Evolutionary conservation across 2,329 filamentous ascomycete species (phyloP), one percentile per base, ranked within the genome.

Genomic region (Colletotrichum navitas): DNA sequence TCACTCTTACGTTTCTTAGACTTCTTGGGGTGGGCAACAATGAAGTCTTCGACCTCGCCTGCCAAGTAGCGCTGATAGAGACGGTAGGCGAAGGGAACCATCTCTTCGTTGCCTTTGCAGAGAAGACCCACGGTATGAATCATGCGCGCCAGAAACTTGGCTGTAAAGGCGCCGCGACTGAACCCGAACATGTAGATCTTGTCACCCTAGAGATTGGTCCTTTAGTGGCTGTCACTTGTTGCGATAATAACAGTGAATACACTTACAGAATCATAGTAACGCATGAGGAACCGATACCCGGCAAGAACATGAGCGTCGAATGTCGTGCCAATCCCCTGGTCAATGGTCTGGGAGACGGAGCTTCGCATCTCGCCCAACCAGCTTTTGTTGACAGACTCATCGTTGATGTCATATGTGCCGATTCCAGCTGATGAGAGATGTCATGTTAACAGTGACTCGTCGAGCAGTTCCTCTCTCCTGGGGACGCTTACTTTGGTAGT

Each of bases 141-240:
- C 86, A 88, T 87, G 56, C 85, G 81, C 0, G 86, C 83, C 1
- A 88, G 80, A 74, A 88, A 87, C 29, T 83, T 83, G n/a, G 86
- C 86, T 1, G 85, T 87, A 74, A 85, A 87, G 16, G 86, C 85
- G 2, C 86, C 86, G 29, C 86, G 83, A 10, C 83, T 85, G 75
- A 88, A 88, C 16, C 86, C 86, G 59, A 88, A 88, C 74, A 88
- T 84, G 74, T 87, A 88, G 43, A 88, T 86, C 60, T 83, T 83
- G 73, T 86, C 85, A 0, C 81, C 84, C 76, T 85, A 75, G 24
- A 32, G 2, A 16, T 29, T 7, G 2, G 7, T n/a, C 14, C 8
- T 16, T 65, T 34, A 26, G 11, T 52, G 14, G 62, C 41, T 12
- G 51, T 61, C 8, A n/a, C 8, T 24, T 18, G 5, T 6, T 29